A percentile compares a stretch with the other conserved stretches of the same genome.
phyloP scores from a whole-genome alignment of 169 alveolate species.

The Eimeria sp. region DNA sequence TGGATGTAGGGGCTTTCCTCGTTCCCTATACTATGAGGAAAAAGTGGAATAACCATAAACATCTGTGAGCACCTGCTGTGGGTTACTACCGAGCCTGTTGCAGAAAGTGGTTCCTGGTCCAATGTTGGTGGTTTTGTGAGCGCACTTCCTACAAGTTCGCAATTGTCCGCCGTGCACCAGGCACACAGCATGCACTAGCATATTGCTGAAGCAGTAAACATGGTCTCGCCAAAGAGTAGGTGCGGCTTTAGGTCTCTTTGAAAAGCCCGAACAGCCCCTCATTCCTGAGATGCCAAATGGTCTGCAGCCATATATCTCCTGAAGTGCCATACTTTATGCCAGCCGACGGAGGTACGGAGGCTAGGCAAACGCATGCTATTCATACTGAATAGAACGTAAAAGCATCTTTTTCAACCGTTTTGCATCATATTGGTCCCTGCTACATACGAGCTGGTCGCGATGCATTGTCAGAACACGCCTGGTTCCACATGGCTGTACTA shows the following conservation, averaged over 20 bases:
- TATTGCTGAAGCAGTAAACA: background rate
- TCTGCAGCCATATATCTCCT: background rate
- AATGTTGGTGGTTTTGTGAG: background rate
- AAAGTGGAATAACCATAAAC: too few species aligned
- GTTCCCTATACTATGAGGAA: too few species aligned
- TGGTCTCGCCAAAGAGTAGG: background rate
- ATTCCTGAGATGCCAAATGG: background rate
- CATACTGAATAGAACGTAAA: background rate
- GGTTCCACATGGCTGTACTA: too few species aligned
- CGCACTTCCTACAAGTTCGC: background rate
- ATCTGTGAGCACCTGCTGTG: background rate
- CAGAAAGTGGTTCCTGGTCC: background rate
- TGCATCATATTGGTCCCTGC: background rate
- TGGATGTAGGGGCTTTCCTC: background rate
- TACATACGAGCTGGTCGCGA: constrained; percentile 12
- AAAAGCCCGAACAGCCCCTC: background rate
- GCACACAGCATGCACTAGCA: background rate
- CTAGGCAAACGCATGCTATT: background rate
- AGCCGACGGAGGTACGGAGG: background rate
- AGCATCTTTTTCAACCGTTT: background rate
- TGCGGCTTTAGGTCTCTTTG: background rate
- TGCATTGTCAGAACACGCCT: background rate
- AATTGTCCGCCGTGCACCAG: background rate
- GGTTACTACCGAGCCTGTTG: background rate
- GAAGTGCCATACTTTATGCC: background rate